phyloP scores from a whole-genome alignment of 805 yeast species.

The Tanozyma kutaoensis region DNA sequence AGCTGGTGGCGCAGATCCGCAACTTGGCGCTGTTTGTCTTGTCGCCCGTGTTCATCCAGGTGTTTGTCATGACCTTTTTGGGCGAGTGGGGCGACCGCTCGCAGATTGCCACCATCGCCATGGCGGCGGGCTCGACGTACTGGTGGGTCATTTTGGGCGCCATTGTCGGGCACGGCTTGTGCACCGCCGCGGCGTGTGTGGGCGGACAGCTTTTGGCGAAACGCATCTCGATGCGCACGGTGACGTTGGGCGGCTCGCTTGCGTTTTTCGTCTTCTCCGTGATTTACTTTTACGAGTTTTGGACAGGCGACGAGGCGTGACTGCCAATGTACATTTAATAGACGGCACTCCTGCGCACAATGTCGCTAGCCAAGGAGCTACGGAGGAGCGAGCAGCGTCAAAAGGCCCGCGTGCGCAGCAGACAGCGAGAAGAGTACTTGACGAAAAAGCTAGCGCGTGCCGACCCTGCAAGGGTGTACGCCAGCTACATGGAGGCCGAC shows the following conservation, averaged over 20 bases:
- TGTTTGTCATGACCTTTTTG: conserved; percentile 86
- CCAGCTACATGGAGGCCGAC: conserved; percentile 16
- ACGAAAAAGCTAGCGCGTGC: conserved; percentile 12
- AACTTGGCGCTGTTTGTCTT: conserved; percentile 51
- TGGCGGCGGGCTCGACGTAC: conserved; percentile 95
- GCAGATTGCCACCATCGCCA: conserved; percentile 94
- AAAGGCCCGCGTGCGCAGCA: too few relatives aligned
- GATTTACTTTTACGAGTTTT: conserved; percentile 65
- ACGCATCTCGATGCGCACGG: conserved; percentile 80
- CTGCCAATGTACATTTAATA: too few relatives aligned
- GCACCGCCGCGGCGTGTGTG: conserved; percentile 82
- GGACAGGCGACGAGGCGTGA: conserved; percentile 4
- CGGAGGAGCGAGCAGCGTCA: conserved; percentile 22
- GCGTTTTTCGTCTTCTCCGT: conserved; percentile 79
- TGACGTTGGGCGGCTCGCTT: conserved; percentile 80
- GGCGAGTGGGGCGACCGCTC: conserved; percentile 99
- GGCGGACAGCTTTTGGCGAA: conserved; percentile 90
- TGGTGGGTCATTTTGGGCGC: conserved; percentile 86
- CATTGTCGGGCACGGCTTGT: conserved; percentile 74
- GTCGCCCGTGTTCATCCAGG: conserved; percentile 89
- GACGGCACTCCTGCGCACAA: too few relatives aligned
- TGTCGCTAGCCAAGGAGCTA: too few relatives aligned
- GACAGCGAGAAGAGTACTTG: too few relatives aligned
- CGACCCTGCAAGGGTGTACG: conserved; percentile 22
- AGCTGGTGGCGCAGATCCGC: conserved; percentile 22